phyloP scores from a whole-genome alignment of 169 alveolate genomes.

The Plasmodium sp. region DNA sequence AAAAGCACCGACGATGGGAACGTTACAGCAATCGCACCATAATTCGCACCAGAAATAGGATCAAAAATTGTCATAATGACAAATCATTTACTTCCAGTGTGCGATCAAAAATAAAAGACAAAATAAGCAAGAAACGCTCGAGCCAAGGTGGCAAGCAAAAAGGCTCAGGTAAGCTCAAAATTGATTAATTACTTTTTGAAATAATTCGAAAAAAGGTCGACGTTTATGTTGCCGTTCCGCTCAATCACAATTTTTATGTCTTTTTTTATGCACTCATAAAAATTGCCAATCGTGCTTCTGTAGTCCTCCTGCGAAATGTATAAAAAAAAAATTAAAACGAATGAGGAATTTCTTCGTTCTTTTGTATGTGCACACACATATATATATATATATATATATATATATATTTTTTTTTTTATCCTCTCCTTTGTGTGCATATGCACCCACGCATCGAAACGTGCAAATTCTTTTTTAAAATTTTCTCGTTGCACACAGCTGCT shows the following conservation, averaged over 20 bases:
- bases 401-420: background rate
- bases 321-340: background rate
- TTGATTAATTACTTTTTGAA: constrained; percentile 35
- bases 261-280: constrained; percentile 58
- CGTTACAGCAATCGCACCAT: background rate
- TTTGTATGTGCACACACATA: background rate
- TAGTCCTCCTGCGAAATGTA: constrained; percentile 54
- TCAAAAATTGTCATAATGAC: background rate
- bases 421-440: background rate
- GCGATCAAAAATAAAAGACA: constrained; percentile 2
- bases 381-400: background rate
- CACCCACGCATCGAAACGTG: background rate
- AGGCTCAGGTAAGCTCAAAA: background rate
- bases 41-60: background rate
- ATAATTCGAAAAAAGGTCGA: constrained; percentile 39
- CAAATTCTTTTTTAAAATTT: background rate
- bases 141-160: background rate
- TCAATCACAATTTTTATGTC: constrained; percentile 48
- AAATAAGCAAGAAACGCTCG: background rate
- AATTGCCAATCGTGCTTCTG: constrained; percentile 23
- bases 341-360: background rate
- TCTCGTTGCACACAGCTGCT: background rate
- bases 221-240: constrained; percentile 12
- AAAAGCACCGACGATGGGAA: background rate
- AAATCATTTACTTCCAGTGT: background rate